Evolutionary conservation across 164 flowering plant species (phyloP).

Genomic region (Stephania cephalantha): DNA sequence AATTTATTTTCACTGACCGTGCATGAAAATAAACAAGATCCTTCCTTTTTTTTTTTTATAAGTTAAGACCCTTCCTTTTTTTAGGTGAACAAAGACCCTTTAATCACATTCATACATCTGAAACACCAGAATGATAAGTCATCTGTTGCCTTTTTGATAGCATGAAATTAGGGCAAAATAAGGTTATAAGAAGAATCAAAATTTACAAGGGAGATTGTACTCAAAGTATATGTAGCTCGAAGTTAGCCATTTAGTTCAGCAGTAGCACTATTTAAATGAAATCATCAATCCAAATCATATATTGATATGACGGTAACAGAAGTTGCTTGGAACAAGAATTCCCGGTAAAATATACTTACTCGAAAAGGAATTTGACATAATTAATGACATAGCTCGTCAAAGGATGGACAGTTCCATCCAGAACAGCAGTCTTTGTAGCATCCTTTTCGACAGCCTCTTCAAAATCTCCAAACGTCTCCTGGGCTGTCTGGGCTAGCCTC

Average conservation of each 20-base stretch:
- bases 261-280: not conserved
- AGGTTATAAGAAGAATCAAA: not conserved
- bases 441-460: constrained; percentile 98
- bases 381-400: constrained; percentile 95
- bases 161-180: not conserved
- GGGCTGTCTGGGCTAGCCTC: constrained; percentile 82
- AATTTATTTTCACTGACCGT: not conserved
- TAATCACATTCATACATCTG: too few relatives aligned
- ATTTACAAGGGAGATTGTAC: not conserved
- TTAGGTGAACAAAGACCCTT: too few relatives aligned
- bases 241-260: not conserved
- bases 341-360: constrained; percentile 46
- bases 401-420: constrained; percentile 98
- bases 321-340: not conserved
- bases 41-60: not conserved
- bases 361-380: constrained; percentile 85
- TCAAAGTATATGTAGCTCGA: not conserved
- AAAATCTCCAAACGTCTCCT: constrained; percentile 87
- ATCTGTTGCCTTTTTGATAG: too few relatives aligned
- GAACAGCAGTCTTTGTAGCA: constrained; percentile 88
- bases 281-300: not conserved
- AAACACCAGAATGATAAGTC: too few relatives aligned
- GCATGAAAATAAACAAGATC: not conserved
- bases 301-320: not conserved
- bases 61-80: not conserved